Base-by-base conservation (phyloP, 768 basidiomycete genomes). In the Ephemerocybe angulata region DNA sequence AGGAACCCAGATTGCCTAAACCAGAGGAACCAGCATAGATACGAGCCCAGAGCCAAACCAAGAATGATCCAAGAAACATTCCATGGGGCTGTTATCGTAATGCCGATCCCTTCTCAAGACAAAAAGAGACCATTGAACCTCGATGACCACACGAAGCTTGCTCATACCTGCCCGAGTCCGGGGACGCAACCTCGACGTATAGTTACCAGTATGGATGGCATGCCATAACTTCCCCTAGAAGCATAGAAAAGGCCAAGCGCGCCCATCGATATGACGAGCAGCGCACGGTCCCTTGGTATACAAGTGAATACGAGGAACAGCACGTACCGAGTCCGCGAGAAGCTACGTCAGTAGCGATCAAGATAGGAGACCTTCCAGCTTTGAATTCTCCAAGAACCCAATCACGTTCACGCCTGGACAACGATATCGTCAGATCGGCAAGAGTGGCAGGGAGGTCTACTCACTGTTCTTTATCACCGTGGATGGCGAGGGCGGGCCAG, bases 301-400 rank as follows among this genome's bases (percentile, higher is more conserved):
- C 3, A 25, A 22, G 33, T 43, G 22, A 42, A 56, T 25, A 21
- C 27, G 8, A 31, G 22, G 44, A 27, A 13, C 63, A 78, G 67
- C 67, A 93, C 96, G 79, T 88, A 98, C 97, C 97, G 69, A 99
- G 86, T 83, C 96, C 96, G 85, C 96, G 95, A 69, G 94, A 97
- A 58, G 96, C 97, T 65, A 99, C 96, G 71, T 98, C 97, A 63
- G 97, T 98, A 75, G 97, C 97, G 67, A 98, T 92, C 67, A 99
- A 82, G 71, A 99, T 98, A 2, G 96, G 96, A 29, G 91, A 94
- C 60, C 94, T 89, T 64, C 97, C 94, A 53, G 93, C 88, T 76
- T 98, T 98, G 82, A 99, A 99, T 76, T 99, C 97, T 70, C 87
- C 79, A 37, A 99, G 79, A 48, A 98, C 97, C 97, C 97, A 99